These are phyloP conservation scores for Arabidopsis hybrid DNA, from an alignment of 441 rosid species.

Conservation along the genomic window DNA sequence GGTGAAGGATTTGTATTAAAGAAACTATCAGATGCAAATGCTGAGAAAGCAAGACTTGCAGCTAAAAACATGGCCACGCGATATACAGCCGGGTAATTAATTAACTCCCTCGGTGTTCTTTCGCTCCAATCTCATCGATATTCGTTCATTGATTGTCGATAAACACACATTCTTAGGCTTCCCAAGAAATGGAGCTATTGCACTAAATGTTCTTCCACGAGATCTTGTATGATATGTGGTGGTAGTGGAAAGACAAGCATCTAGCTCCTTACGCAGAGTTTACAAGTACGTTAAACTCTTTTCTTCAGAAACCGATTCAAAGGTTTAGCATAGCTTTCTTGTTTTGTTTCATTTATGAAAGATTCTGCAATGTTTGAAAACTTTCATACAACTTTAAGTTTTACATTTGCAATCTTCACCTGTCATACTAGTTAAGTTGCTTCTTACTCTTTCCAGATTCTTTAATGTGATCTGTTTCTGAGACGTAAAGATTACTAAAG, in stretches of 20 bases:
- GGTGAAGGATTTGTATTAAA: constrained; percentile 92
- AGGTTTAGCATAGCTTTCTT: constrained; percentile 15
- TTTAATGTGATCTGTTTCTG: constrained; percentile 4
- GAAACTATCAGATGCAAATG: constrained; percentile 72
- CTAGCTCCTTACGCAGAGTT: constrained; percentile 33
- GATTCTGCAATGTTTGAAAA: constrained; percentile 9
- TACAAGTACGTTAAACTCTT: constrained; percentile 4
- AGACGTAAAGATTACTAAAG: constrained; percentile 24
- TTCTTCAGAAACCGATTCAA: not conserved
- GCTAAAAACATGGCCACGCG: constrained; percentile 89
- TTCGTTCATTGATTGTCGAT: too few relatives aligned
- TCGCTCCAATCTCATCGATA: not conserved
- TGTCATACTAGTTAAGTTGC: not conserved
- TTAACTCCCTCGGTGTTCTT: not conserved
- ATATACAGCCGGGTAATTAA: constrained; percentile 85
- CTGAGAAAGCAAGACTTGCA: constrained; percentile 77
- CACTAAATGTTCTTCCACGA: constrained; percentile 81
- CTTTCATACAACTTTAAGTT: constrained; percentile 12
- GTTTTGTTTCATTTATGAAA: not conserved
- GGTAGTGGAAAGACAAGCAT: constrained; percentile 75
- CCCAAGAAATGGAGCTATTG: constrained; percentile 99
- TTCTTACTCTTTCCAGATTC: constrained; percentile 29
- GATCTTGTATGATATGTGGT: constrained; percentile 75
- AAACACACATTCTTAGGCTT: constrained; percentile 57
- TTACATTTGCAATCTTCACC: constrained; percentile 11